Percentiles rank a stretch among this genome's conserved stretches.
phyloP scores from a whole-genome alignment of 805 yeast species.

The Scheffersomyces stipitis region DNA sequence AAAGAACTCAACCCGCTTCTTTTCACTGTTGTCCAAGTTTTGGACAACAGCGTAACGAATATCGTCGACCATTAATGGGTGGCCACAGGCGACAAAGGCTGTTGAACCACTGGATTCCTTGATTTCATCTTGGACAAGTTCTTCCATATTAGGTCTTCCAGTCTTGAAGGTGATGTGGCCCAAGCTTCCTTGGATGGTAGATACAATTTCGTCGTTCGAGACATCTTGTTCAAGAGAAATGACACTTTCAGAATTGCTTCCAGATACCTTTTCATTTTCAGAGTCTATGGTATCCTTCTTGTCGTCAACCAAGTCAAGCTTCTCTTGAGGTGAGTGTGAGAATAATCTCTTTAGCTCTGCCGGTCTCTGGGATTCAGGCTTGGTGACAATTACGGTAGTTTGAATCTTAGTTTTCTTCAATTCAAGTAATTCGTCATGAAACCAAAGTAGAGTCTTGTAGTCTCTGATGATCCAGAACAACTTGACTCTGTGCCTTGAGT shows the following conservation, averaged over 20 bases:
- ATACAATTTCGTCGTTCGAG: slow-evolving; percentile 1
- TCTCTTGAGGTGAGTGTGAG: not conserved
- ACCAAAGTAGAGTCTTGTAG: slow-evolving; percentile 49
- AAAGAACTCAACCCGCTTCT: slow-evolving; percentile 61
- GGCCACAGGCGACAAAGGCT: slow-evolving; percentile 66
- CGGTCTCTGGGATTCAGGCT: slow-evolving; percentile 15
- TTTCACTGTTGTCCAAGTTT: slow-evolving; percentile 31
- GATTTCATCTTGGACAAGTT: slow-evolving; percentile 37
- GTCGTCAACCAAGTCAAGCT: not conserved
- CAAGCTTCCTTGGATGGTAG: slow-evolving; percentile 10
- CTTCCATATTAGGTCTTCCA: slow-evolving; percentile 47
- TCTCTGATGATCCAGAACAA: slow-evolving; percentile 66
- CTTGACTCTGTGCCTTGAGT: slow-evolving; percentile 25
- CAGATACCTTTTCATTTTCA: not conserved
- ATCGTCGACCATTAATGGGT: slow-evolving; percentile 56
- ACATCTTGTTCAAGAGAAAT: slow-evolving; percentile 1
- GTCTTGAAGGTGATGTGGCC: slow-evolving; percentile 16
- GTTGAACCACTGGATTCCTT: slow-evolving; percentile 41
- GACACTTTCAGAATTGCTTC: not conserved
- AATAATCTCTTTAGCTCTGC: too few relatives aligned
- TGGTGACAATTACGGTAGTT: slow-evolving; percentile 27
- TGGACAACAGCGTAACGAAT: slow-evolving; percentile 49
- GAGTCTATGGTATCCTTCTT: not conserved
- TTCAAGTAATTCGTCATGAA: slow-evolving; percentile 39
- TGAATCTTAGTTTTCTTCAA: slow-evolving; percentile 26